Evolutionary conservation across 108 stramenopile genomes (phyloP), one percentile per base, ranked within the genome.

Genomic region (Aureococcus anophagefferens): DNA sequence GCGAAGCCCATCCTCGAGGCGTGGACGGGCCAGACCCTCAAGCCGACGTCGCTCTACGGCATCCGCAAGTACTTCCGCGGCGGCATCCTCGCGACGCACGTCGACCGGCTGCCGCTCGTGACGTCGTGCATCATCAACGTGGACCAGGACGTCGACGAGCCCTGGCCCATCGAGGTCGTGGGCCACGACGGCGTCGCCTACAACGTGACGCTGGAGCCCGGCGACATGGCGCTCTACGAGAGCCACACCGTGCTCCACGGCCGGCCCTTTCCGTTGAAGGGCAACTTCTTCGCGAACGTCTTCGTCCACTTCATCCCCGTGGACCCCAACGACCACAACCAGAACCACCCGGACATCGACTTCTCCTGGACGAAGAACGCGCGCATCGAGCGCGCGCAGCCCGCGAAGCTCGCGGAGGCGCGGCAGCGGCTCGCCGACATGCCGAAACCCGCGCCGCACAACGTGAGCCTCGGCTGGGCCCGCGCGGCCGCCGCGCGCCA

Each of bases 161-260:
- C 77, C 28, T 97, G 96, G 96, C 89, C 91, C 0, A 51, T 97
- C 45, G 92, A 93, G 79, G 86, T 97, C 17, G 84, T 87, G 68
- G 93, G 85, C 37, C 94, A 94, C 74, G 87, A 91, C 72, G 94
- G 93, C 11, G 69, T 66, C 35, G 91, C 89, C 0, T 76, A 86
- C 51, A 94, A 94, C 82, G 86, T 96, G 34, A 96, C 95, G 18
- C 89, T 96, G 89, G 82, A 86, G 71, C 93, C 89, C 33, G 91
- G 95, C 29, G 95, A 96, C 70, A 82, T 94, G 87, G 83, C 94
- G 11, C 73, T 93, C 37, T 94, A 94, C 69, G 96, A 97, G 77
- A 82, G 81, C 73, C 88, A 89, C 72, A 88, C 91, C 32, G 80
- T 93, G 46, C 72, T 94, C 51, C 96, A 97, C 76, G 96, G 96